These are phyloP conservation scores for Mucor sp. DNA, from an alignment of 371 early-diverging fungal species.

Conservation along the genomic window DNA sequence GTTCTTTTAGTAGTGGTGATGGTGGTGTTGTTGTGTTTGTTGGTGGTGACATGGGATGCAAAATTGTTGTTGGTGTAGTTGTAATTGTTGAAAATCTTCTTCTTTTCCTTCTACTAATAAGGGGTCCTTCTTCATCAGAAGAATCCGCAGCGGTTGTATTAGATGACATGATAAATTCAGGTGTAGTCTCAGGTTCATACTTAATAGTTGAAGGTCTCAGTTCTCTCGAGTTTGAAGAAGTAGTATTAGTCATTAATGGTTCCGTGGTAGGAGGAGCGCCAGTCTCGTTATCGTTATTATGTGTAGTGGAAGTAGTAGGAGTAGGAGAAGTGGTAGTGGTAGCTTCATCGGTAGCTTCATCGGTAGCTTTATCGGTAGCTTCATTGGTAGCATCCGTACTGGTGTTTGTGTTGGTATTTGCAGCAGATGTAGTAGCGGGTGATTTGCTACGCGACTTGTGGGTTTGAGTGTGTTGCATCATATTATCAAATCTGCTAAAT, in stretches of 20 bases:
- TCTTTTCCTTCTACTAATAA: background rate
- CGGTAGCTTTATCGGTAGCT: background rate
- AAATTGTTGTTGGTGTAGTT: constrained; percentile 31
- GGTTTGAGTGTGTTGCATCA: constrained; percentile 68
- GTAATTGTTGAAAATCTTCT: constrained; percentile 11
- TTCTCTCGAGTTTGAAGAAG: background rate
- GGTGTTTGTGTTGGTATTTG: constrained; percentile 1
- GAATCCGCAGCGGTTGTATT: constrained; percentile 7
- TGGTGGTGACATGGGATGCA: constrained; percentile 32
- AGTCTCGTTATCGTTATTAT: background rate
- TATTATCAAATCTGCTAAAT: constrained; percentile 65
- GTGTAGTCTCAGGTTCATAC: constrained; percentile 14
- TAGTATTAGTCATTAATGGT: background rate
- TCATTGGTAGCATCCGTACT: background rate
- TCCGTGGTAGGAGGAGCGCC: background rate
- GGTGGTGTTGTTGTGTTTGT: background rate
- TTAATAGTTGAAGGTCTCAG: background rate
- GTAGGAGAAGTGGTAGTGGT: background rate
- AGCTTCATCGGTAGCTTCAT: background rate
- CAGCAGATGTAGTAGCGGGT: background rate
- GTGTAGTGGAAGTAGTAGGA: too few relatives aligned
- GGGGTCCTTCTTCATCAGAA: constrained; percentile 13
- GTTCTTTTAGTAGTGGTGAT: constrained; percentile 19
- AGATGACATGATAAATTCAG: constrained; percentile 7
- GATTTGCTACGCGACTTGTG: constrained; percentile 32